Conservation (phyloP, 2,329 filamentous ascomycete genomes). For the Neonectria magnoliae region DNA sequence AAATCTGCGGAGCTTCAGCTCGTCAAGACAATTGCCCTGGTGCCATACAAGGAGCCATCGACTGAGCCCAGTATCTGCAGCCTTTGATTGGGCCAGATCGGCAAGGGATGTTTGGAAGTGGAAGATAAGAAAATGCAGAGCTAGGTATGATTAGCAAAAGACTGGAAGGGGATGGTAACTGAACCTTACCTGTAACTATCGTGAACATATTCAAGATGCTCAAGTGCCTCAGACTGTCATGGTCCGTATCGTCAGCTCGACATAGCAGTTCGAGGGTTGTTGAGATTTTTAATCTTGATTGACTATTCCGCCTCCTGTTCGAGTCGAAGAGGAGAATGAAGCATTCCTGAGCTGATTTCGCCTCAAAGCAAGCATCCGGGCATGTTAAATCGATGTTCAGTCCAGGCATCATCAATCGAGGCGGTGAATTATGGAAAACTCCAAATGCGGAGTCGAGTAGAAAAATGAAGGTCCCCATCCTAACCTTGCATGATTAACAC, state of each 20-base stretch:
- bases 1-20: not conserved
- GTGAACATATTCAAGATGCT: conserved; percentile 11
- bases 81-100: not conserved
- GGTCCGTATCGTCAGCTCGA: not conserved
- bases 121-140: conserved; percentile 2
- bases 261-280: not conserved
- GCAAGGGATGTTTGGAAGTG: not conserved
- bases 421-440: conserved; percentile 3
- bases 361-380: conserved; percentile 8
- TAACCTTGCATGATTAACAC: not conserved
- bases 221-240: not conserved
- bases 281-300: not conserved
- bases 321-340: not conserved
- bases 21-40: not conserved
- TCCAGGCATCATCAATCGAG: conserved; percentile 2
- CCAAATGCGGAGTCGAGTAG: conserved; percentile 6
- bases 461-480: conserved; percentile 5
- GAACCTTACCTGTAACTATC: conserved; percentile 4
- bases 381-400: conserved; percentile 2
- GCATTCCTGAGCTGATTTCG: conserved; percentile 4
- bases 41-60: conserved; percentile 1
- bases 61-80: not conserved
- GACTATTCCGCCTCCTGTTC: not conserved
- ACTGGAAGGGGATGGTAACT: not conserved
- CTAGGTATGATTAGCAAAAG: not conserved